Evolutionary conservation across 441 rosid genomes (phyloP).

Genomic region (Arabidopsis lyrata): DNA sequence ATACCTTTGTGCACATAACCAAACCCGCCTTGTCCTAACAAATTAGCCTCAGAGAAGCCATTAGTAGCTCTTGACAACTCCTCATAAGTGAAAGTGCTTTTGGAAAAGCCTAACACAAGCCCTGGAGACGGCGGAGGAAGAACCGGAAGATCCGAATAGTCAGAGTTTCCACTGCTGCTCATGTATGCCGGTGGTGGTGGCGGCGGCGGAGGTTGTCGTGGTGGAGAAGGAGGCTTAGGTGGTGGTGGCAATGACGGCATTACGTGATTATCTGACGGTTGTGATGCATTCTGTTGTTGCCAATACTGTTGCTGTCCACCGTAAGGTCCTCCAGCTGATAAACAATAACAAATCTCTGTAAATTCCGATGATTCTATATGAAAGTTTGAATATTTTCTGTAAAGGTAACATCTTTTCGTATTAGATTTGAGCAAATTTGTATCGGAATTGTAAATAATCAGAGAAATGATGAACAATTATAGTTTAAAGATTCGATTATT

Average conservation of each 20-base stretch:
- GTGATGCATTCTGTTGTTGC: conserved; percentile 75
- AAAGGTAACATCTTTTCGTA: not conserved
- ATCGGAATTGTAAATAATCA: no score
- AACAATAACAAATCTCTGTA: conserved; percentile 22
- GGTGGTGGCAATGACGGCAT: conserved; percentile 48
- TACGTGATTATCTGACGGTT: conserved; percentile 51
- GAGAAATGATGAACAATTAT: conserved; percentile 9
- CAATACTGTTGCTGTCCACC: conserved; percentile 70
- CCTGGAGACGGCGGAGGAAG: conserved; percentile 89
- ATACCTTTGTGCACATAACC: conserved; percentile 96
- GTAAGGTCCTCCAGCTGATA: conserved; percentile 63
- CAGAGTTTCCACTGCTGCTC: conserved; percentile 87
- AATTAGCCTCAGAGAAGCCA: conserved; percentile 89
- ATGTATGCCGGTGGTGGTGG: conserved; percentile 72
- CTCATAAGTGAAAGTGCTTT: conserved; percentile 85
- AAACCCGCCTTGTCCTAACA: conserved; percentile 98
- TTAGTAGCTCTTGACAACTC: conserved; percentile 89
- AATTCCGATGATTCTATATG: no score
- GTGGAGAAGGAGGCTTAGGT: conserved; percentile 68
- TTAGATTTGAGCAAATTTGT: no score
- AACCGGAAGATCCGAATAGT: conserved; percentile 69
- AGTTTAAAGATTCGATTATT: conserved; percentile 1
- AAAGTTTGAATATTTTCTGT: conserved; percentile 5
- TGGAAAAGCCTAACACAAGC: conserved; percentile 71
- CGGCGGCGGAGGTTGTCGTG: conserved; percentile 50